Base-by-base conservation (phyloP, 129 eudicot genomes). In the Arctium lappa region DNA sequence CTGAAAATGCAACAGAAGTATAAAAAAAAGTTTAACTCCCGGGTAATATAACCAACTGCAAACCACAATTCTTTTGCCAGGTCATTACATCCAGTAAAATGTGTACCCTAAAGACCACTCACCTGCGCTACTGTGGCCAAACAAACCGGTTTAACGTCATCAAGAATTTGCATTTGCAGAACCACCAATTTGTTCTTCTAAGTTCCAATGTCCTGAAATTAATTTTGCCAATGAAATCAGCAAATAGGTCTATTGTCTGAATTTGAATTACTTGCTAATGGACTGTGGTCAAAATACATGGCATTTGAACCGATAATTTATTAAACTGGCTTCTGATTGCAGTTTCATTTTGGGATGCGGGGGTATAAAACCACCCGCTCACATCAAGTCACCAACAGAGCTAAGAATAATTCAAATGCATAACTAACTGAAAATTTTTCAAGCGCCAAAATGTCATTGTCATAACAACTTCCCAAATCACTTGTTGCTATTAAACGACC, bases 1-100 rank as follows among this genome's bases (percentile, higher is more conserved):
- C 83, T 82, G 80, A 79, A 82, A 81, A 72, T 81, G 78, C 73
- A 63, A 39, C 73, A 50, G 3, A 66, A 42, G 69, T 32, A 62
- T 8, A 71, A 73, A 29, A 13, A 38, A 22, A 31, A 15, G 33
- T 56, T 62, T 66, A 60, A 65, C 40, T 27, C 65, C 5, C 1
- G 3, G 32, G 72, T 63, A 77, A 77, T 77, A 56, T 77, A 33
- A 32, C 3, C 36, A 56, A 77, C 78, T 50, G 72, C 44, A 70
- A 83, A 44, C 32, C 40, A 81, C 73, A 72, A 79, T 48, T 53
- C 62, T 50, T 53, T 73, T n/a, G 50, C 18, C 69, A 80, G 18
- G 18, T 46, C 69, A 80, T 46, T 76, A n/a, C 71, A 71, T 48
- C 22, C 36, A 50, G 60, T 40, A 40, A 39, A 22, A 50, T 81